Conservation (phyloP, 306 rosid genomes). For the Rosa lucieae region DNA sequence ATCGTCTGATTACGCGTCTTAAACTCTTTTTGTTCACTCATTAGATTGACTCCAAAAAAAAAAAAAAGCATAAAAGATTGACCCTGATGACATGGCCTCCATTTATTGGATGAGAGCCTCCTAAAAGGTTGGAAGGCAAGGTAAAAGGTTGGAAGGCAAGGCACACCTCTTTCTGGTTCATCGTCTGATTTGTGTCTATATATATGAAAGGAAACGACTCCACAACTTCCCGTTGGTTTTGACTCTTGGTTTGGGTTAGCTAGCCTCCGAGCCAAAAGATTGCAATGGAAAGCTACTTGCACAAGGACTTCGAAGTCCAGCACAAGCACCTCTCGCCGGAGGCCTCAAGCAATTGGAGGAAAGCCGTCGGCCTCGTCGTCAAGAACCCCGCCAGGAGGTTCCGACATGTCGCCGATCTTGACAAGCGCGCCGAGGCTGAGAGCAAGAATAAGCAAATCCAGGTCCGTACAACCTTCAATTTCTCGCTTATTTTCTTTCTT, state of each 20-base stretch:
- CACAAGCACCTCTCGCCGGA: constrained; percentile 52
- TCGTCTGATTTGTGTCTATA: too few species aligned
- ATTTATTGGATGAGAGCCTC: too few species aligned
- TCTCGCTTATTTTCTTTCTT: neutral
- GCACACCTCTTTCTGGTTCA: too few species aligned
- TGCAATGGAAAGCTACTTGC: constrained; percentile 41
- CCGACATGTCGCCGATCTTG: constrained; percentile 80
- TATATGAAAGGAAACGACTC: too few species aligned
- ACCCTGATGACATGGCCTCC: too few species aligned
- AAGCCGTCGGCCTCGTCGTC: constrained; percentile 65
- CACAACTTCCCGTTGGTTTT: too few species aligned
- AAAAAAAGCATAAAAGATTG: too few species aligned
- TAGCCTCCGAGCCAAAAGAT: neutral
- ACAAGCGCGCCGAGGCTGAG: constrained; percentile 59
- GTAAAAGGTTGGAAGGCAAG: too few species aligned
- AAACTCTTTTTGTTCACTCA: too few species aligned
- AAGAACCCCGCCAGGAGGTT: constrained; percentile 73
- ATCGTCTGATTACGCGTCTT: too few species aligned
- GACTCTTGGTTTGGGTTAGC: neutral
- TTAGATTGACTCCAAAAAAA: too few species aligned
- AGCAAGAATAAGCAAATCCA: constrained; percentile 57
- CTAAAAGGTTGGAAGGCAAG: too few species aligned
- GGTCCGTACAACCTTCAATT: constrained; percentile 34
- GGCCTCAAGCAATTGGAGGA: constrained; percentile 65
- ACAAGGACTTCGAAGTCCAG: constrained; percentile 67